Conservation (phyloP, 192 early-diverging fungal genomes). For the Endogone sp. region DNA sequence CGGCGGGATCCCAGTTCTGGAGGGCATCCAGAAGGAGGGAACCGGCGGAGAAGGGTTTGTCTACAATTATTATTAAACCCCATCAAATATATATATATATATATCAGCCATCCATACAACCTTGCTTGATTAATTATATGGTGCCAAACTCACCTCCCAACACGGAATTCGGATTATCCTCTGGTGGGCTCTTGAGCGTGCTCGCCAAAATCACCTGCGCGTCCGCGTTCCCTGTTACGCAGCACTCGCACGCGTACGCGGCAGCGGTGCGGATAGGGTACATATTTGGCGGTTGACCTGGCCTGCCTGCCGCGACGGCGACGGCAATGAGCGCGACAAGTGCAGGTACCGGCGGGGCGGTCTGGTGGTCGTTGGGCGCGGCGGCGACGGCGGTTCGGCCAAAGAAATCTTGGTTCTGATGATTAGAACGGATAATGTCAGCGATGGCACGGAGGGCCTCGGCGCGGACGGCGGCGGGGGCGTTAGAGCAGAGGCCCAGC, state of each 20-base stretch:
- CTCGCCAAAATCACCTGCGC: constrained; percentile 84
- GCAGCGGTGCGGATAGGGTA: constrained; percentile 79
- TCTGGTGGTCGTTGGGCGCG: constrained; percentile 30
- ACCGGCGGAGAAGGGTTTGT: constrained; percentile 79
- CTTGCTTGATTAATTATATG: no score
- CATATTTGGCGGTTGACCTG: constrained; percentile 17
- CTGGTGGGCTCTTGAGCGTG: constrained; percentile 76
- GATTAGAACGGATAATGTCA: constrained; percentile 75
- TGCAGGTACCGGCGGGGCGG: constrained; percentile 63
- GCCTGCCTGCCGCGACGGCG: constrained; percentile 40
- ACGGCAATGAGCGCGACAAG: constrained; percentile 77
- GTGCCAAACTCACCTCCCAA: constrained; percentile 43
- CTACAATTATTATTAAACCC: no score
- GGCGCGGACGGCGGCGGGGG: constrained; percentile 72
- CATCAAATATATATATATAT: no score
- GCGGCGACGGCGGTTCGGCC: constrained; percentile 66
- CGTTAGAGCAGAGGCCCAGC: constrained; percentile 66
- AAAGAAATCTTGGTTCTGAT: constrained; percentile 74
- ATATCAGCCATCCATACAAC: no score
- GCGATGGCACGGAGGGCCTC: constrained; percentile 85
- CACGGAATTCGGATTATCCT: constrained; percentile 60
- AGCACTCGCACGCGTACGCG: constrained; percentile 78
- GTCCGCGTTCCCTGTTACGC: constrained; percentile 80
- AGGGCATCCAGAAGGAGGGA: constrained; percentile 81
- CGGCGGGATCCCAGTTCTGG: constrained; percentile 68